Percentiles rank a stretch among this genome's conserved stretches.
These are phyloP conservation scores for Nepenthes gracilis DNA, from an alignment of 148 eudicot genomes.

Conservation along the genomic window DNA sequence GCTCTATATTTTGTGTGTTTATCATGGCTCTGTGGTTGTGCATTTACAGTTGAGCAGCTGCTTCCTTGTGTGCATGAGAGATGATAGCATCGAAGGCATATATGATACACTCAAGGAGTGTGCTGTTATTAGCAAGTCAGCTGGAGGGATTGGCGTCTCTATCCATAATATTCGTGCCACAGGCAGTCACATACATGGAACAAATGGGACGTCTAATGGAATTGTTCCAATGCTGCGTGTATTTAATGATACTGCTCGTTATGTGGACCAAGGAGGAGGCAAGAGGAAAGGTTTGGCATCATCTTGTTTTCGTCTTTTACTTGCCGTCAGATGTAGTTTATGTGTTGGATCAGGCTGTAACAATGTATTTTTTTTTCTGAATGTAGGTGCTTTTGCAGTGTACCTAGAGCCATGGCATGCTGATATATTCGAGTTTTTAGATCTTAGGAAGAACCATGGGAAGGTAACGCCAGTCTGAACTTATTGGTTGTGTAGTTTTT, in stretches of 20 bases:
- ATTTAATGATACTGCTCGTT: conserved; percentile 94
- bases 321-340: too few species aligned
- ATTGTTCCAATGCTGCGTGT: conserved; percentile 94
- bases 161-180: conserved; percentile 58
- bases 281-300: conserved; percentile 53
- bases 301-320: not conserved
- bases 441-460: conserved; percentile 95
- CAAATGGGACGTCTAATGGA: conserved; percentile 97
- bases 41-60: conserved; percentile 84
- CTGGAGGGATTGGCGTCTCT: conserved; percentile 93
- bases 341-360: too few species aligned
- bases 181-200: conserved; percentile 84
- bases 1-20: conserved; percentile 87
- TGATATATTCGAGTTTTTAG: conserved; percentile 78
- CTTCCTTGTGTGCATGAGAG: conserved; percentile 92
- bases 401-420: conserved; percentile 99
- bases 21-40: not conserved
- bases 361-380: not conserved
- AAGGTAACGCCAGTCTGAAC: conserved; percentile 35
- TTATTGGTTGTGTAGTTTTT: not conserved
- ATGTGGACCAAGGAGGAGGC: conserved; percentile 99
- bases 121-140: conserved; percentile 96
- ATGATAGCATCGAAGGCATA: conserved; percentile 90
- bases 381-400: conserved; percentile 79
- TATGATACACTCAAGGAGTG: conserved; percentile 87